phyloP scores from a whole-genome alignment of 2,329 filamentous ascomycete genomes.

The Nakataea oryzae region DNA sequence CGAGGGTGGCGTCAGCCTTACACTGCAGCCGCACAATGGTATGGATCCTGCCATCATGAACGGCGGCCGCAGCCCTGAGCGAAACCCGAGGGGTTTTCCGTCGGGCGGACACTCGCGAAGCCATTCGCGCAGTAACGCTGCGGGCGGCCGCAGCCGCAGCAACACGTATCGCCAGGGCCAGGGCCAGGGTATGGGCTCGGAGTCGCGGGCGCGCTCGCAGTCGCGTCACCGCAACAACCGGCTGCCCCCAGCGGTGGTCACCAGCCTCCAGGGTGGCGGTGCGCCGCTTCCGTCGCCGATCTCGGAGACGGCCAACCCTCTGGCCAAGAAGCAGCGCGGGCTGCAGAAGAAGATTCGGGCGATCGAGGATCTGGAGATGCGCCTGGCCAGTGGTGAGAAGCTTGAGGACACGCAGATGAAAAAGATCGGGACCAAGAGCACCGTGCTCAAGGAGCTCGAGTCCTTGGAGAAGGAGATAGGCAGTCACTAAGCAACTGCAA shows the following conservation, averaged over 20 bases:
- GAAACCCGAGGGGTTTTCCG: conserved; percentile 36
- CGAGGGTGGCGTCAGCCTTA: conserved; percentile 35
- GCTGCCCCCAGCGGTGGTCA: neutral
- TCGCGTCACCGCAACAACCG: conserved; percentile 18
- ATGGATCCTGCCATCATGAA: conserved; percentile 31
- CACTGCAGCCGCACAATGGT: conserved; percentile 29
- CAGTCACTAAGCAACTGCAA: neutral
- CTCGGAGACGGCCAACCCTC: conserved; percentile 36
- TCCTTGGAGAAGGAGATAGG: conserved; percentile 32
- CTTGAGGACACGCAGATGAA: conserved; percentile 97
- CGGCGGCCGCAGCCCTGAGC: conserved; percentile 56
- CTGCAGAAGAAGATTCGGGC: conserved; percentile 95
- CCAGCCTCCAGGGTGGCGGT: neutral
- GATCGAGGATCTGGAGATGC: conserved; percentile 97
- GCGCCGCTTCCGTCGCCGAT: neutral
- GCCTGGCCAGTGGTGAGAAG: conserved; percentile 87
- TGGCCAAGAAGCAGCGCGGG: conserved; percentile 88
- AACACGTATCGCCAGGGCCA: conserved; percentile 29
- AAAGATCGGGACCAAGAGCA: conserved; percentile 86
- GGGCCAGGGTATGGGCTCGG: neutral
- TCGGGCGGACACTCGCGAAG: conserved; percentile 32
- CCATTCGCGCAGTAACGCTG: conserved; percentile 40
- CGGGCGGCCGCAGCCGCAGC: conserved; percentile 39
- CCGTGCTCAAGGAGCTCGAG: conserved; percentile 75
- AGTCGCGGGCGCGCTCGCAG: conserved; percentile 7